Percentiles rank a stretch among this genome's conserved stretches.
Conservation (phyloP, 1,284 basidiomycete species). For the Porogramme epimiltina region DNA sequence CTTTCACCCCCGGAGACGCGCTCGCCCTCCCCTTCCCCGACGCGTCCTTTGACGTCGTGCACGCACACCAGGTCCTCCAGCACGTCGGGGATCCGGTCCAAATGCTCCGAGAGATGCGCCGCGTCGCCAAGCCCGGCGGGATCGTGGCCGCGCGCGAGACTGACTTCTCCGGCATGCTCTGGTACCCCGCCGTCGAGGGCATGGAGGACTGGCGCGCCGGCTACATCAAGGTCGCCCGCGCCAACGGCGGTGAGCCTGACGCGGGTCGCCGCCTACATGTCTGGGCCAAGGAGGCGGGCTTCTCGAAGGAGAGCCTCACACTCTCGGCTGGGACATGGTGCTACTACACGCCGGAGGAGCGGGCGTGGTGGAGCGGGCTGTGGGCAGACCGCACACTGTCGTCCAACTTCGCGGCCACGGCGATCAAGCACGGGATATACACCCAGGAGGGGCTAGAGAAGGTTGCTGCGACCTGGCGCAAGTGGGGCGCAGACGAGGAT, state of each 20-base stretch:
- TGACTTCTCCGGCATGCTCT: constrained; percentile 32
- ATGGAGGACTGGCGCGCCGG: constrained; percentile 29
- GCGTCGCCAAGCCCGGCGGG: constrained; percentile 44
- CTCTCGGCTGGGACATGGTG: constrained; percentile 36
- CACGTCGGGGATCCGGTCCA: constrained; percentile 42
- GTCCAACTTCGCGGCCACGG: constrained; percentile 33
- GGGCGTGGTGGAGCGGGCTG: constrained; percentile 35
- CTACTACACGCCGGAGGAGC: constrained; percentile 36
- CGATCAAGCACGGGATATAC: constrained; percentile 30
- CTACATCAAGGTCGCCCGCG: constrained; percentile 28
- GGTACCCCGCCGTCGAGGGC: constrained; percentile 34
- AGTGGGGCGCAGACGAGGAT: constrained; percentile 36
- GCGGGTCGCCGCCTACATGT: constrained; percentile 32
- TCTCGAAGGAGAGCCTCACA: constrained; percentile 26
- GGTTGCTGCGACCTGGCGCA: constrained; percentile 29
- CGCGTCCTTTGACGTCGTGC: constrained; percentile 44
- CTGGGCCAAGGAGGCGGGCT: constrained; percentile 35
- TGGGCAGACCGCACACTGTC: constrained; percentile 37
- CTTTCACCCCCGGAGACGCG: constrained; percentile 36
- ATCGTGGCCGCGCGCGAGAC: constrained; percentile 42
- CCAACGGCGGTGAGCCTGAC: constrained; percentile 32
- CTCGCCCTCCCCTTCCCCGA: constrained; percentile 37
- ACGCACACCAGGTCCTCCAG: constrained; percentile 47
- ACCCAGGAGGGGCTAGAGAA: constrained; percentile 29
- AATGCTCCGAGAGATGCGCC: constrained; percentile 43